Evolutionary conservation across 495 filamentous ascomycete species (phyloP).

Genomic region (Neurospora sp.): DNA sequence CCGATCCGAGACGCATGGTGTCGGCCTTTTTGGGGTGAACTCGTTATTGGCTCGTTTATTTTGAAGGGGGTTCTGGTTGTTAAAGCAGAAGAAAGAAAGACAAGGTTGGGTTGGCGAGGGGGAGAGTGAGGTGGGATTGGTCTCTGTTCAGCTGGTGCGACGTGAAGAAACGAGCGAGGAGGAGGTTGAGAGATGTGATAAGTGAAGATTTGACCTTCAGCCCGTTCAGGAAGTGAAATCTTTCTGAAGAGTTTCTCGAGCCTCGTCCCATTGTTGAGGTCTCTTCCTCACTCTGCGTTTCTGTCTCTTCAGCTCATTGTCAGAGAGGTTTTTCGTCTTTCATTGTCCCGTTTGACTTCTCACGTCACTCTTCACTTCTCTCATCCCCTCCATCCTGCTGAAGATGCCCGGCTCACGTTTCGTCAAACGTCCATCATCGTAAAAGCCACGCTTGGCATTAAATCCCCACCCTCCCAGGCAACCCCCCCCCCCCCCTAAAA

Average conservation of each 20-base stretch:
- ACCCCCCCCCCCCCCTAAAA: too few species aligned
- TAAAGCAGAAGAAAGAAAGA: background rate
- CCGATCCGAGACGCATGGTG: background rate
- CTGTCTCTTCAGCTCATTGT: background rate
- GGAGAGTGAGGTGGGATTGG: background rate
- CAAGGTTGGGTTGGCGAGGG: background rate
- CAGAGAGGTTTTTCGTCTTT: background rate
- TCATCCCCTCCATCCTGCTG: background rate
- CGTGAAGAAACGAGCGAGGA: background rate
- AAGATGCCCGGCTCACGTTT: background rate
- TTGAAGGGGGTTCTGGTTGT: background rate
- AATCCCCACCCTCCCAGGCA: background rate
- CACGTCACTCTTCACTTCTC: too few species aligned
- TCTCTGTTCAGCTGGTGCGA: background rate
- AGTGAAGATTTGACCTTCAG: background rate
- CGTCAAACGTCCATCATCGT: background rate
- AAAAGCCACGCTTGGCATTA: background rate
- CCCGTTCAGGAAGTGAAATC: background rate
- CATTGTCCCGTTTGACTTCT: too few species aligned
- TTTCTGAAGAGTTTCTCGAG: background rate
- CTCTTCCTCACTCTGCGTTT: background rate
- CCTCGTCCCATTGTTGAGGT: background rate
- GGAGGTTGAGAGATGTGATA: background rate
- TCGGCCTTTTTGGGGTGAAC: background rate
- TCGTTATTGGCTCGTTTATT: background rate